phyloP scores from a whole-genome alignment of 2,329 filamentous ascomycete genomes.

The Aspergillus caelatus region DNA sequence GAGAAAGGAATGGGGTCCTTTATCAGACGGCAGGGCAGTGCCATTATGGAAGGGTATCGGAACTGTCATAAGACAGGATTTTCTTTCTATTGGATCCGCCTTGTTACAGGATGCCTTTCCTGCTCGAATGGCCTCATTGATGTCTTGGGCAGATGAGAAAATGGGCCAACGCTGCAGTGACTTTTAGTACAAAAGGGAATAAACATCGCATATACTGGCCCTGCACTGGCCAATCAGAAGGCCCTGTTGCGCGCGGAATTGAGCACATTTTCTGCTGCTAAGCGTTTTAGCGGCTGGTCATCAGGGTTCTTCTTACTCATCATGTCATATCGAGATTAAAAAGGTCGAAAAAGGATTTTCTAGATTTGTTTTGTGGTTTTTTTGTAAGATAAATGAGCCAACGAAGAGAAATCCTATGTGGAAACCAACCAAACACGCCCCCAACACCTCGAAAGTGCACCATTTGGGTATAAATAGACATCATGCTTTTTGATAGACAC shows the following conservation, averaged over 20 bases:
- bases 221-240: background rate
- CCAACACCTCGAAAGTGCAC: slow-evolving; percentile 2
- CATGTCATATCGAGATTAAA: background rate
- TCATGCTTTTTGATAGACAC: slow-evolving; percentile 1
- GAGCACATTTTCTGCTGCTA: slow-evolving; percentile 27
- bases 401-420: background rate
- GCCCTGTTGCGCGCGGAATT: slow-evolving; percentile 19
- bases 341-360: background rate
- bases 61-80: background rate
- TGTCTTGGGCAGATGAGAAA: background rate
- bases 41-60: background rate
- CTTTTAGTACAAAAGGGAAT: background rate
- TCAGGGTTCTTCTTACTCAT: background rate
- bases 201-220: background rate
- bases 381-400: background rate
- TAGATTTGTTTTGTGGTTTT: background rate
- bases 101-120: background rate
- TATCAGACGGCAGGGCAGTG: background rate
- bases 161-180: background rate
- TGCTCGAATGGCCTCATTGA: slow-evolving; percentile 11
- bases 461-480: slow-evolving; percentile 3
- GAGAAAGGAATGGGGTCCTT: background rate
- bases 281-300: background rate
- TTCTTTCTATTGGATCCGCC: background rate
- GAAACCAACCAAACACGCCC: background rate